phyloP scores from a whole-genome alignment of 768 basidiomycete genomes.

The Pholiota microspora region DNA sequence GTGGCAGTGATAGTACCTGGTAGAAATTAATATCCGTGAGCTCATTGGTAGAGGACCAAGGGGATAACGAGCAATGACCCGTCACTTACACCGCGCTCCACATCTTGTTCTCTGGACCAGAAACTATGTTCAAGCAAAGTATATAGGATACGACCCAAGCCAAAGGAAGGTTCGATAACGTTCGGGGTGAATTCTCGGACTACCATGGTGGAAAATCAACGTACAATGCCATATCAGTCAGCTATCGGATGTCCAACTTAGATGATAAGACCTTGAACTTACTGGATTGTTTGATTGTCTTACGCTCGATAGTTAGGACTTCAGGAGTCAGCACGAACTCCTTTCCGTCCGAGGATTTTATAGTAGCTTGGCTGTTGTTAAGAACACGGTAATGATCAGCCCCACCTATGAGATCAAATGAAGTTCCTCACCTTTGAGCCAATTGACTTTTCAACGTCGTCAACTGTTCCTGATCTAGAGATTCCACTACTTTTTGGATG shows the following conservation, averaged over 20 bases:
- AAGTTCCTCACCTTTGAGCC: constrained; percentile 59
- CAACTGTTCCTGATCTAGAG: constrained; percentile 66
- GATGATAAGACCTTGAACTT: constrained; percentile 23
- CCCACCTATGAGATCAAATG: not conserved
- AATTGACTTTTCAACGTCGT: constrained; percentile 68
- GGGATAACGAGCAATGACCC: not conserved
- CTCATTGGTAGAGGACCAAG: not conserved
- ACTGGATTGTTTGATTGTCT: constrained; percentile 88
- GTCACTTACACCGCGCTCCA: constrained; percentile 82
- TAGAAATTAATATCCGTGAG: constrained; percentile 5
- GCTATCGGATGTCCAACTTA: not conserved
- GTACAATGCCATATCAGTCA: not conserved
- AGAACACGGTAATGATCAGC: not conserved
- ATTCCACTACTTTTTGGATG: constrained; percentile 62
- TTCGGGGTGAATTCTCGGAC: constrained; percentile 96
- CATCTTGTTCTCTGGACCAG: constrained; percentile 92
- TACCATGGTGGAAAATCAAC: constrained; percentile 26
- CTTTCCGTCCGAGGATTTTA: constrained; percentile 59
- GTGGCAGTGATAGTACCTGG: constrained; percentile 87
- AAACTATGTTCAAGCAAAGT: constrained; percentile 92
- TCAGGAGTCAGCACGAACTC: constrained; percentile 72
- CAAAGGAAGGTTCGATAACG: constrained; percentile 98
- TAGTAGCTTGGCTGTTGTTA: constrained; percentile 45
- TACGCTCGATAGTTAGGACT: constrained; percentile 73
- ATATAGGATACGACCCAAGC: constrained; percentile 94